phyloP scores from a whole-genome alignment of 1,284 basidiomycete species.

The Phellopilus nigrolimitatus region DNA sequence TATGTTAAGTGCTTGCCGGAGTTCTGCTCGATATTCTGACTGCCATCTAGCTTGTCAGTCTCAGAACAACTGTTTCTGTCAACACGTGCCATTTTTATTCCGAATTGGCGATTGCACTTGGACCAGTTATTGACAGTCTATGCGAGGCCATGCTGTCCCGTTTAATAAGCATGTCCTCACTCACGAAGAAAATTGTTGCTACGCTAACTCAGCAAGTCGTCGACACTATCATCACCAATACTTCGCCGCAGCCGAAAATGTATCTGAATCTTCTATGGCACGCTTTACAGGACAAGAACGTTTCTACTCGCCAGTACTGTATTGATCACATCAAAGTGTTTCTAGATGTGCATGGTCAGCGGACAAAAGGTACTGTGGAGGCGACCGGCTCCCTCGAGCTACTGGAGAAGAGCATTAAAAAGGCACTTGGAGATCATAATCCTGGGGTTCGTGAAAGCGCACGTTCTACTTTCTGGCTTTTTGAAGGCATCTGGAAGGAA shows the following conservation, averaged over 20 bases:
- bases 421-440: conserved; percentile 74
- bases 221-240: conserved; percentile 63
- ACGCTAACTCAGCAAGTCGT: conserved; percentile 80
- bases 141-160: conserved; percentile 73
- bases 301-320: conserved; percentile 71
- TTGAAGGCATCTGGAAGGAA: conserved; percentile 72
- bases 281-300: conserved; percentile 80
- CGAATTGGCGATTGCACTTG: conserved; percentile 72
- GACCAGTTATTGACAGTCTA: conserved; percentile 69
- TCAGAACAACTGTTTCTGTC: conserved; percentile 87
- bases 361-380: conserved; percentile 63
- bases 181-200: conserved; percentile 94
- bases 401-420: conserved; percentile 70
- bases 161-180: conserved; percentile 82
- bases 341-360: conserved; percentile 64
- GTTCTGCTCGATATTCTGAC: conserved; percentile 17
- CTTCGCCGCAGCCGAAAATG: conserved; percentile 68
- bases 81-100: conserved; percentile 77
- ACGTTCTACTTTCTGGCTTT: conserved; percentile 78
- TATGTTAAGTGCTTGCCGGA: conserved; percentile 35
- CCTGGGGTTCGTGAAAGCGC: conserved; percentile 74
- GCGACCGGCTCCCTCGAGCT: conserved; percentile 58
- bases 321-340: conserved; percentile 69
- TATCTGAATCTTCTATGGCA: conserved; percentile 71
- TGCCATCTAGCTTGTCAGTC: conserved; percentile 63